These are phyloP conservation scores for Coemansia sp. DNA, from an alignment of 371 early-diverging fungal genomes.

Conservation along the genomic window DNA sequence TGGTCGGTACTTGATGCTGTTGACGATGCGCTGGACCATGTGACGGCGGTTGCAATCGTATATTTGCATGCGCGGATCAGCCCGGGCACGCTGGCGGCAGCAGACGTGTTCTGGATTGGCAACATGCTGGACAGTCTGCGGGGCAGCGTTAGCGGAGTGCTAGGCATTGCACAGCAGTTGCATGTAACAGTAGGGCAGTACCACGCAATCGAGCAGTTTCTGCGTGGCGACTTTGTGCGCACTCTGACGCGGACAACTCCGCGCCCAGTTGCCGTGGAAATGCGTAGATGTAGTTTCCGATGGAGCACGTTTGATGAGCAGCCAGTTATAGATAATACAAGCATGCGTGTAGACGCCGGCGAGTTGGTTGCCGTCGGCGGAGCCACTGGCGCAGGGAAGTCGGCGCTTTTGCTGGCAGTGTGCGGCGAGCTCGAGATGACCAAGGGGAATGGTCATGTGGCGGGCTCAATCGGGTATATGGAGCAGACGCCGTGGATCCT, in stretches of 20 bases:
- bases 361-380: conserved; percentile 38
- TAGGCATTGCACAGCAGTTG: conserved; percentile 3
- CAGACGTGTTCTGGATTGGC: conserved; percentile 24
- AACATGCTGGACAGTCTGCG: conserved; percentile 11
- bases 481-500: conserved; percentile 71
- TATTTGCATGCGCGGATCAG: conserved; percentile 9
- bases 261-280: neutral
- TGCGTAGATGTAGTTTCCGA: conserved; percentile 7
- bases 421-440: conserved; percentile 45
- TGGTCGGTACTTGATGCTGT: conserved; percentile 45
- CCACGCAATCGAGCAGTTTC: conserved; percentile 7
- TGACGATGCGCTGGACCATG: conserved; percentile 40
- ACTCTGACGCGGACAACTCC: conserved; percentile 6
- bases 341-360: conserved; percentile 6
- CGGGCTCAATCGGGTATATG: conserved; percentile 58
- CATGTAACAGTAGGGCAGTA: conserved; percentile 8
- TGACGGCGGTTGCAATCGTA: conserved; percentile 29
- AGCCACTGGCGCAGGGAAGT: conserved; percentile 48
- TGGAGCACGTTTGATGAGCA: conserved; percentile 5
- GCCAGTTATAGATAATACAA: conserved; percentile 6
- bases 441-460: conserved; percentile 43
- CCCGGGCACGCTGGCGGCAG: conserved; percentile 3
- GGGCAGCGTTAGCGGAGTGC: neutral
- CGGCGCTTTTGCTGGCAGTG: conserved; percentile 42
- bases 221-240: conserved; percentile 26